These are phyloP conservation scores for Pyrrhoderma noxium DNA, from an alignment of 1,284 basidiomycete species.

Conservation along the genomic window DNA sequence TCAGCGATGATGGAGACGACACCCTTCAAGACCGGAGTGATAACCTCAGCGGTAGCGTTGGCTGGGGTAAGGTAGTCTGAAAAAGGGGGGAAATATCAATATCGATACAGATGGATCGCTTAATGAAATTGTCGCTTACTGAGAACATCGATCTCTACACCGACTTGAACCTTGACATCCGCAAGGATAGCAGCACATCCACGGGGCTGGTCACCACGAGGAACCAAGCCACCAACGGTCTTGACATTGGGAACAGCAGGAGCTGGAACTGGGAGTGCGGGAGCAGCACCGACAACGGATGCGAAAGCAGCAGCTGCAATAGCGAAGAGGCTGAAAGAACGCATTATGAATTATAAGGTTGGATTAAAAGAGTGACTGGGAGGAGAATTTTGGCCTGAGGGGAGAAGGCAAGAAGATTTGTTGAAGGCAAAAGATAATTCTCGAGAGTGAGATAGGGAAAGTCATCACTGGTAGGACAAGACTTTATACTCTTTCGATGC, in stretches of 20 bases:
- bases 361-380: constrained; percentile 13
- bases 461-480: neutral
- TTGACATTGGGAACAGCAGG: neutral
- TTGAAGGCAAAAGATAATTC: neutral
- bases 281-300: constrained; percentile 9
- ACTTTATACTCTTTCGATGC: too few species aligned
- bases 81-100: neutral
- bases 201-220: neutral
- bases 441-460: neutral
- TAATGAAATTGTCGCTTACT: constrained; percentile 5
- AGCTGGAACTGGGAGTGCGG: neutral
- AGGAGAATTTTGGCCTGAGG: neutral
- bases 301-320: constrained; percentile 14
- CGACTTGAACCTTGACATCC: constrained; percentile 10
- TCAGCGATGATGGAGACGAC: constrained; percentile 8
- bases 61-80: constrained; percentile 7
- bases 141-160: constrained; percentile 1
- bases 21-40: constrained; percentile 11
- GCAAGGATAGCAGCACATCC: constrained; percentile 9
- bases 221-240: neutral
- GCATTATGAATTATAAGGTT: constrained; percentile 12
- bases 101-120: too few species aligned
- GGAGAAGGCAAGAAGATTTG: neutral
- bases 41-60: constrained; percentile 8
- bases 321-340: constrained; percentile 12